phyloP scores from a whole-genome alignment of 129 eudicot species.

The Escallonia herrerae region DNA sequence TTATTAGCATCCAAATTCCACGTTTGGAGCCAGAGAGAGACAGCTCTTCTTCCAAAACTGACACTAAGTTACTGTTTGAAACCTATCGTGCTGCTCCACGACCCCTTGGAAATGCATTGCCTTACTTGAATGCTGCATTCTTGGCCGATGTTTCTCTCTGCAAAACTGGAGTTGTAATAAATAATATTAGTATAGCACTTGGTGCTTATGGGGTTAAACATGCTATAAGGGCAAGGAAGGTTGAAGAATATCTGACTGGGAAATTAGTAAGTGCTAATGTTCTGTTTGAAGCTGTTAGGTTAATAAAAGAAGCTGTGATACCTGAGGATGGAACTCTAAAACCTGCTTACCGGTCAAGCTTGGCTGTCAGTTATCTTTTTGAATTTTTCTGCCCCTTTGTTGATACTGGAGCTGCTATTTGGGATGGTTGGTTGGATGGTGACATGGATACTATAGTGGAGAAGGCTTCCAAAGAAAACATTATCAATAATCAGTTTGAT shows the following conservation, averaged over 20 bases:
- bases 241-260: conserved; percentile 59
- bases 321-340: conserved; percentile 63
- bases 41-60: conserved; percentile 21
- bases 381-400: conserved; percentile 51
- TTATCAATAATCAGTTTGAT: conserved; percentile 10
- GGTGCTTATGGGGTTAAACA: conserved; percentile 78
- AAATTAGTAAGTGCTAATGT: conserved; percentile 35
- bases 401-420: too few species aligned
- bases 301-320: conserved; percentile 32
- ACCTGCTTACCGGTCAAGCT: conserved; percentile 60
- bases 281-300: conserved; percentile 45
- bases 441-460: conserved; percentile 3
- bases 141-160: conserved; percentile 42
- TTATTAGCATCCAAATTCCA: conserved; percentile 63
- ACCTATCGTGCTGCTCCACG: conserved; percentile 89
- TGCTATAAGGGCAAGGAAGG: conserved; percentile 52
- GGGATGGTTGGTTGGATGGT: too few species aligned
- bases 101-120: conserved; percentile 83
- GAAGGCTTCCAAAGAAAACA: conserved; percentile 7
- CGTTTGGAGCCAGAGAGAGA: conserved; percentile 21
- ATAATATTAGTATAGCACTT: conserved; percentile 51
- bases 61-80: conserved; percentile 46
- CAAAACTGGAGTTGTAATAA: conserved; percentile 33
- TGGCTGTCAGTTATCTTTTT: conserved; percentile 76
- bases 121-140: conserved; percentile 85